Percentiles rank a stretch among this genome's conserved stretches.
Conservation (phyloP, 2,329 filamentous ascomycete species). For the Aspergillus sergii region DNA sequence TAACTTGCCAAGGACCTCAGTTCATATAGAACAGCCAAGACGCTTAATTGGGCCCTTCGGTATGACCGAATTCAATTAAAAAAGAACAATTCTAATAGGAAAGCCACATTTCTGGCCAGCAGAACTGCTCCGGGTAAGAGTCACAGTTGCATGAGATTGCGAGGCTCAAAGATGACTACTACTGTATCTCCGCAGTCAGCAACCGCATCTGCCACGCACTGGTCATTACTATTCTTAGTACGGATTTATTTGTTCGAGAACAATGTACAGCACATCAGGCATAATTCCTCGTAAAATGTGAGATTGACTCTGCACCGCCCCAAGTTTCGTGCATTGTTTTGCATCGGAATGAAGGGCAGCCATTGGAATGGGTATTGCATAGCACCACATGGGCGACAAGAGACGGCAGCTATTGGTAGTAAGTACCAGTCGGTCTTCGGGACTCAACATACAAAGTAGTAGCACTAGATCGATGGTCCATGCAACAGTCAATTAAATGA, state of each 20-base stretch:
- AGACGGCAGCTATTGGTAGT: background rate
- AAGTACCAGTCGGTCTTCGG: background rate
- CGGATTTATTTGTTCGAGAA: background rate
- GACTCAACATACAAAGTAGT: background rate
- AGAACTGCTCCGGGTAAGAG: background rate
- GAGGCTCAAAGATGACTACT: background rate
- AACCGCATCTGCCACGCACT: background rate
- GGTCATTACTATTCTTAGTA: constrained; percentile 1
- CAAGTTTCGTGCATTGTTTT: background rate
- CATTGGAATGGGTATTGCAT: background rate
- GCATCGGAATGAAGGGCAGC: background rate
- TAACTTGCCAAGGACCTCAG: background rate
- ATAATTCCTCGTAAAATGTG: background rate
- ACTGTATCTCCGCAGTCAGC: background rate
- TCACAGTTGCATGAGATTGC: background rate
- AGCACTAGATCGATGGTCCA: background rate
- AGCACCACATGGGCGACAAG: background rate
- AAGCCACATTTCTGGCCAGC: background rate
- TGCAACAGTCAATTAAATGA: background rate
- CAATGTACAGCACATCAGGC: constrained; percentile 2
- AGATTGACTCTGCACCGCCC: constrained; percentile 1
- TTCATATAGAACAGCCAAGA: background rate
- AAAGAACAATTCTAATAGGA: background rate
- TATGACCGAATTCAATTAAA: background rate
- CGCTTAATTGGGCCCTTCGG: background rate